A percentile compares a stretch with the other conserved stretches of the same genome.
Conservation (phyloP, 2,329 filamentous ascomycete genomes). For the Stachybotrys echinatus region DNA sequence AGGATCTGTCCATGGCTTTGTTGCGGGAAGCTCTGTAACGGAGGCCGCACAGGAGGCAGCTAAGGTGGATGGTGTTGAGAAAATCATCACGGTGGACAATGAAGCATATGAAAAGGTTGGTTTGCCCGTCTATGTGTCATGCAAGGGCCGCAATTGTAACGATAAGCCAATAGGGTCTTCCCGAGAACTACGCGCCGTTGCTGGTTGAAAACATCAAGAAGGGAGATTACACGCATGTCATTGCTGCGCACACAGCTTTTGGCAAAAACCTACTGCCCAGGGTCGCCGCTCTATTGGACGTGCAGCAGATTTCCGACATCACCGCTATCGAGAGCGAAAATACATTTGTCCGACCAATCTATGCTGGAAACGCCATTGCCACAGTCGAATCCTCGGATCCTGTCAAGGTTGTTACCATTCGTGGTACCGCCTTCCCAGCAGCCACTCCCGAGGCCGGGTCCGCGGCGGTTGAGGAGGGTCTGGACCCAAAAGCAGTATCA, state of each 20-base stretch:
- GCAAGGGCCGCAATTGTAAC: not conserved
- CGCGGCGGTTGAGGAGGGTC: conserved; percentile 72
- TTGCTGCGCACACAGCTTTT: conserved; percentile 89
- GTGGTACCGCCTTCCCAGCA: conserved; percentile 84
- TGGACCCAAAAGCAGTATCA: conserved; percentile 72
- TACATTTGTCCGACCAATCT: conserved; percentile 94
- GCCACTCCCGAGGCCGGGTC: conserved; percentile 67
- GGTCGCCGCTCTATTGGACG: conserved; percentile 84
- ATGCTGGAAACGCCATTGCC: conserved; percentile 94
- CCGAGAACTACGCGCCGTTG: conserved; percentile 91
- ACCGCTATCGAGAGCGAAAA: conserved; percentile 82
- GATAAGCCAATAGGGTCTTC: conserved; percentile 58
- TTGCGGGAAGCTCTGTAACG: conserved; percentile 77
- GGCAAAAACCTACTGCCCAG: conserved; percentile 92
- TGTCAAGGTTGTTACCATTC: conserved; percentile 86
- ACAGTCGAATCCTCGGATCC: conserved; percentile 87
- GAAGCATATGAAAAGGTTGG: conserved; percentile 83
- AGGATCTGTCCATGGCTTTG: conserved; percentile 77
- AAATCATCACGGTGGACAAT: conserved; percentile 86
- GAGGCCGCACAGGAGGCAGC: conserved; percentile 74
- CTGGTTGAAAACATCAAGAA: conserved; percentile 96
- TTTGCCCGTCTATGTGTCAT: not conserved
- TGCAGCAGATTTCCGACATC: conserved; percentile 91
- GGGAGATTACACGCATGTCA: conserved; percentile 85
- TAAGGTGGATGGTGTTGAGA: conserved; percentile 85